phyloP scores from a whole-genome alignment of 1,139 yeast genomes.

The Suhomyces maxii region DNA sequence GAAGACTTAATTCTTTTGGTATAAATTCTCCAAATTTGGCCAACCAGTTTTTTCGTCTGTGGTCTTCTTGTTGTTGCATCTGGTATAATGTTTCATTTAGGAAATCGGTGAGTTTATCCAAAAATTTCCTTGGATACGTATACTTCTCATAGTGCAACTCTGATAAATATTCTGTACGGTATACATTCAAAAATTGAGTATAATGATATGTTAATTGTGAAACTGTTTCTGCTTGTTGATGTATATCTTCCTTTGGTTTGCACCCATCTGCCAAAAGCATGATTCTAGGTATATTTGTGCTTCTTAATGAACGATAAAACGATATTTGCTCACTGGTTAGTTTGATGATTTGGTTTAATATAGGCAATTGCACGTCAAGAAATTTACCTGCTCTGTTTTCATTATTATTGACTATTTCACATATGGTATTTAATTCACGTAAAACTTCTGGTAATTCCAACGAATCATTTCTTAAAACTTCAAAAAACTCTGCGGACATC shows the following conservation, averaged over 20 bases:
- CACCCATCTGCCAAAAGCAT: constrained; percentile 23
- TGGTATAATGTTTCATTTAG: constrained; percentile 34
- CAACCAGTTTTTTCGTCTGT: constrained; percentile 40
- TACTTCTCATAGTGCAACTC: constrained; percentile 45
- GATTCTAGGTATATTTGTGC: constrained; percentile 26
- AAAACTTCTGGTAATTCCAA: constrained; percentile 27
- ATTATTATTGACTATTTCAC: constrained; percentile 40
- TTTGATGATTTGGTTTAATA: constrained; percentile 19
- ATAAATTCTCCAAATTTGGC: constrained; percentile 43
- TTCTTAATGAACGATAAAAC: constrained; percentile 25
- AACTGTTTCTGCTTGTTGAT: constrained; percentile 27
- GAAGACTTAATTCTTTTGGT: constrained; percentile 42
- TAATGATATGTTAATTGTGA: constrained; percentile 39
- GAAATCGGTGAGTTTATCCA: constrained; percentile 32
- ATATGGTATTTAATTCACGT: constrained; percentile 27
- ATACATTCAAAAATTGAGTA: constrained; percentile 34
- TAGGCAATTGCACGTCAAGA: constrained; percentile 16
- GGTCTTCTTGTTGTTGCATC: constrained; percentile 37
- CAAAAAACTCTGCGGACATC: constrained; percentile 21
- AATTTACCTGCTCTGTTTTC: constrained; percentile 34
- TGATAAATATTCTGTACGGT: constrained; percentile 36
- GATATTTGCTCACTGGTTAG: constrained; percentile 18
- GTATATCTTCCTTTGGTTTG: constrained; percentile 20
- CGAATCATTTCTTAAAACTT: constrained; percentile 37
- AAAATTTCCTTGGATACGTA: constrained; percentile 40